These are phyloP conservation scores for Xylaria scruposa DNA, from an alignment of 495 filamentous ascomycete species.

Conservation along the genomic window DNA sequence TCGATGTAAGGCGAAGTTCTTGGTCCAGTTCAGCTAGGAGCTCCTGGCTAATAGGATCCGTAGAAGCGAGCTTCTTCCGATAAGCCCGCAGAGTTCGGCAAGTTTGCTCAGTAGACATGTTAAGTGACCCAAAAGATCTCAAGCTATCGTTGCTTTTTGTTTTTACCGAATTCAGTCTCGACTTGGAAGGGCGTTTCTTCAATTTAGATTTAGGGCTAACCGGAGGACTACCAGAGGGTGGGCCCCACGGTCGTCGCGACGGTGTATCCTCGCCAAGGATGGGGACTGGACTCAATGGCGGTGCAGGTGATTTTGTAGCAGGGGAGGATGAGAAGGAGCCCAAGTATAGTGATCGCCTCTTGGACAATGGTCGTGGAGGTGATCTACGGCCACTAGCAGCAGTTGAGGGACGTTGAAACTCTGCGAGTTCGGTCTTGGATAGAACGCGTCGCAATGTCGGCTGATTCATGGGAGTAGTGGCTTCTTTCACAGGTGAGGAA, in stretches of 20 bases:
- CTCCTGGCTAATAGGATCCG: slow-evolving; percentile 67
- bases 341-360: slow-evolving; percentile 47
- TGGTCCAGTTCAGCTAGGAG: slow-evolving; percentile 75
- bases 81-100: slow-evolving; percentile 81
- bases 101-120: slow-evolving; percentile 78
- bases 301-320: slow-evolving; percentile 43
- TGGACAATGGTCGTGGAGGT: slow-evolving; percentile 64
- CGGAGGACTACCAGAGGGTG: slow-evolving; percentile 52
- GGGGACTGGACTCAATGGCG: slow-evolving; percentile 40
- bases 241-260: slow-evolving; percentile 46
- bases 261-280: slow-evolving; percentile 47
- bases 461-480: slow-evolving; percentile 54
- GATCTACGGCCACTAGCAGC: slow-evolving; percentile 63
- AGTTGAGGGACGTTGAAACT: slow-evolving; percentile 71
- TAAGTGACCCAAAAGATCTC: slow-evolving; percentile 67
- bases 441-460: slow-evolving; percentile 76
- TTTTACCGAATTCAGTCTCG: slow-evolving; percentile 61
- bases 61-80: slow-evolving; percentile 77
- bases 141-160: slow-evolving; percentile 59
- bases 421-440: slow-evolving; percentile 77
- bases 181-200: slow-evolving; percentile 59
- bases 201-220: slow-evolving; percentile 52
- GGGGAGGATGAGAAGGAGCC: slow-evolving; percentile 41
- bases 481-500: slow-evolving; percentile 59
- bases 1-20: slow-evolving; percentile 77